These are phyloP conservation scores for Backusella psychrophila DNA, from an alignment of 192 early-diverging fungal genomes.

Conservation along the genomic window DNA sequence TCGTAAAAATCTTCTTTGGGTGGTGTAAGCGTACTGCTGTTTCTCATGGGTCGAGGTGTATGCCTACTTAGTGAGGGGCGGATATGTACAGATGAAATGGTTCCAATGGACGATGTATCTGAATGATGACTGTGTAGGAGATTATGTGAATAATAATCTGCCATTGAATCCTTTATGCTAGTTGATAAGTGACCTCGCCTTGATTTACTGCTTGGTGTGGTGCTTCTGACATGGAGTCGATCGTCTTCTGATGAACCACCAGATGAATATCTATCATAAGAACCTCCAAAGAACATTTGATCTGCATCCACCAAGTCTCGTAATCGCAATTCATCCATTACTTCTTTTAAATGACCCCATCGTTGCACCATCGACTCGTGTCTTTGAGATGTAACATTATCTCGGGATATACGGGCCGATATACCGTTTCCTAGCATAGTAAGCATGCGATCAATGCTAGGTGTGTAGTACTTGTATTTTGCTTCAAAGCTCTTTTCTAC, in stretches of 20 bases:
- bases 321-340: constrained; percentile 33
- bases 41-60: neutral
- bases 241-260: neutral
- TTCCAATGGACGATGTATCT: constrained; percentile 20
- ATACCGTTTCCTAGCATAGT: constrained; percentile 56
- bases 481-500: constrained; percentile 53
- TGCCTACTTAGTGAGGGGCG: neutral
- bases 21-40: neutral
- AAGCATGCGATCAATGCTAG: constrained; percentile 54
- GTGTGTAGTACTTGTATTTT: constrained; percentile 58
- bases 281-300: neutral
- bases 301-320: constrained; percentile 27
- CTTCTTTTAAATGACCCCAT: constrained; percentile 46
- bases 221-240: neutral
- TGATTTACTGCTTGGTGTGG: neutral
- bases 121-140: constrained; percentile 13
- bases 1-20: constrained; percentile 12
- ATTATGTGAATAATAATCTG: neutral
- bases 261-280: constrained; percentile 3
- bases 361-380: constrained; percentile 48
- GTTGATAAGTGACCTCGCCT: neutral
- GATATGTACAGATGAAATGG: neutral
- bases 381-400: constrained; percentile 38
- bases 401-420: constrained; percentile 40
- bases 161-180: neutral